A percentile compares a stretch with the other conserved stretches of the same genome.
Evolutionary conservation across 2,329 filamentous ascomycete genomes (phyloP).

Genomic region (Ceratocystis lukuohia): DNA sequence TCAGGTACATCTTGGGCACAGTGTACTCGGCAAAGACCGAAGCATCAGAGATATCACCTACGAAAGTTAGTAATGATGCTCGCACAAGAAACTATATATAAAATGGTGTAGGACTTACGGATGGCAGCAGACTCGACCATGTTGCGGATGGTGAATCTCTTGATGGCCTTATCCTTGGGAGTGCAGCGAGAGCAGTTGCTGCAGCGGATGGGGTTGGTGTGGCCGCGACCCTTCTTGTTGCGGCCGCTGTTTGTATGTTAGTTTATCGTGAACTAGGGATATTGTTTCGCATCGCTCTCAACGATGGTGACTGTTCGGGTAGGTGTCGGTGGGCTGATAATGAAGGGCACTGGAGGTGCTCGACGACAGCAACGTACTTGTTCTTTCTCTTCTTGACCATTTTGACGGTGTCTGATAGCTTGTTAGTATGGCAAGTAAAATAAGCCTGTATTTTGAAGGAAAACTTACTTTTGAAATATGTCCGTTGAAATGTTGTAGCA

Average conservation of each 20-base stretch:
- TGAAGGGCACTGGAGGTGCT: background rate
- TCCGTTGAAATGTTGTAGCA: conserved; percentile 19
- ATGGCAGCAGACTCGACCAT: conserved; percentile 99
- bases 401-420: conserved; percentile 41
- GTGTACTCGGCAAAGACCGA: conserved; percentile 99
- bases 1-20: conserved; percentile 99
- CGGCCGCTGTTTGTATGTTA: conserved; percentile 53
- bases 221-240: conserved; percentile 99
- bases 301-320: background rate
- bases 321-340: background rate
- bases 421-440: conserved; percentile 25
- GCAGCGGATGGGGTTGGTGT: conserved; percentile 95
- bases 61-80: conserved; percentile 7
- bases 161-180: conserved; percentile 99
- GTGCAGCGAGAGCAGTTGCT: conserved; percentile 68
- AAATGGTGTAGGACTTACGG: conserved; percentile 52
- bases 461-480: conserved; percentile 18
- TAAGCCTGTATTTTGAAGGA: conserved; percentile 19
- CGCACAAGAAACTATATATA: background rate
- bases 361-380: conserved; percentile 38
- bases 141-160: conserved; percentile 99
- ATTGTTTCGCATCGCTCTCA: conserved; percentile 21
- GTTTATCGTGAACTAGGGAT: background rate
- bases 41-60: conserved; percentile 99
- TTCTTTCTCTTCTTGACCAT: conserved; percentile 64